Conservation (phyloP, 2,329 filamentous ascomycete species). For the Colletotrichum tropicale region DNA sequence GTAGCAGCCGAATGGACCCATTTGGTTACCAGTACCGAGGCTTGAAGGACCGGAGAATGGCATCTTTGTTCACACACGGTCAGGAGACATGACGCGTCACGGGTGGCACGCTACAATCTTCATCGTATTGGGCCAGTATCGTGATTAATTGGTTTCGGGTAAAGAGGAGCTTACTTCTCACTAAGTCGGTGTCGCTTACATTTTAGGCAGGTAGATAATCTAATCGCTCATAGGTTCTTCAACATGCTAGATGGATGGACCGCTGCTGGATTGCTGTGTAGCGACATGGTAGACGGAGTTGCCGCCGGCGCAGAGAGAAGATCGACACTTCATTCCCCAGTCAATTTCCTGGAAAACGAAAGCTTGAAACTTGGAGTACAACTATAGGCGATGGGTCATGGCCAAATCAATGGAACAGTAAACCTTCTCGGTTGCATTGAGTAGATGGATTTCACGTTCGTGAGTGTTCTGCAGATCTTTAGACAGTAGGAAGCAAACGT, state of each 20-base stretch:
- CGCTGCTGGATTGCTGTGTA: background rate
- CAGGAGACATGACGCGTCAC: background rate
- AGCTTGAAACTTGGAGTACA: background rate
- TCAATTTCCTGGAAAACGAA: background rate
- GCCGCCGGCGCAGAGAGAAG: background rate
- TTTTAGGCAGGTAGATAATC: background rate
- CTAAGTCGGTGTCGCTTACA: fast-evolving
- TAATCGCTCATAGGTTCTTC: background rate
- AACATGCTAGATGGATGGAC: background rate
- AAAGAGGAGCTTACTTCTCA: background rate
- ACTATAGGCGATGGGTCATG: background rate
- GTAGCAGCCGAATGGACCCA: background rate
- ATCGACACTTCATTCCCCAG: background rate
- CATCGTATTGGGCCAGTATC: background rate
- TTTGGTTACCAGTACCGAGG: background rate
- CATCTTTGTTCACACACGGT: background rate
- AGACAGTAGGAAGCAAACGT: background rate
- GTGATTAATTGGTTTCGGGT: background rate
- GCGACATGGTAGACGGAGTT: background rate
- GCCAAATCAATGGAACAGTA: background rate
- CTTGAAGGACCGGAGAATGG: background rate
- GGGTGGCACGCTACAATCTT: background rate
- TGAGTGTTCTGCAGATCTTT: background rate
- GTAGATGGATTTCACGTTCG: background rate
- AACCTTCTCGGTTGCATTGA: background rate